Percentiles rank a stretch among this genome's conserved stretches.
These are phyloP conservation scores for Pelargonium fulgidum DNA, from an alignment of 441 rosid species.

Conservation along the genomic window DNA sequence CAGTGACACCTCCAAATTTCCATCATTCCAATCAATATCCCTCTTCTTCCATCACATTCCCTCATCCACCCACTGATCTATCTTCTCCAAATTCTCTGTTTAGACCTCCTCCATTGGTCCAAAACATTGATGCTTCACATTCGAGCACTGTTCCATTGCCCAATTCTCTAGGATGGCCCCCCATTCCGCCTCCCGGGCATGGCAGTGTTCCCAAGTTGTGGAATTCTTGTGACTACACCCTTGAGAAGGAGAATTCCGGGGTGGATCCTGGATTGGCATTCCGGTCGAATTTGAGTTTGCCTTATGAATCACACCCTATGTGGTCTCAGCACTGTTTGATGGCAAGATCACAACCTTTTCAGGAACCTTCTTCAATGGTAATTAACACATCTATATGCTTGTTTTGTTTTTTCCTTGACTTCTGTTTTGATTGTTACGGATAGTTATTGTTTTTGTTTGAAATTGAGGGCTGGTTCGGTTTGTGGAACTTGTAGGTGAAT, in stretches of 20 bases:
- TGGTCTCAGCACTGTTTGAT: slow-evolving; percentile 33
- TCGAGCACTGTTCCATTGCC: slow-evolving; percentile 24
- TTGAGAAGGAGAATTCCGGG: slow-evolving; percentile 27
- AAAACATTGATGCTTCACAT: neutral
- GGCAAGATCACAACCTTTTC: slow-evolving; percentile 28
- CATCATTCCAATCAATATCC: slow-evolving; percentile 6
- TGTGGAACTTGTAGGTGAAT: slow-evolving; percentile 4
- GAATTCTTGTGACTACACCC: slow-evolving; percentile 24
- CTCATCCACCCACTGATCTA: neutral
- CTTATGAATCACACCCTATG: slow-evolving; percentile 20
- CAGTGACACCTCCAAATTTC: slow-evolving; percentile 17
- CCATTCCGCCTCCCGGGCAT: neutral
- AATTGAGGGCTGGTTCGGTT: too few relatives aligned
- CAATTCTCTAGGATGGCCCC: slow-evolving; percentile 3
- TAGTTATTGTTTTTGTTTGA: neutral
- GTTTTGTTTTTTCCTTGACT: neutral
- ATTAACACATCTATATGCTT: neutral
- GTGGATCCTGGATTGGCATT: slow-evolving; percentile 7
- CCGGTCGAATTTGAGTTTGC: neutral
- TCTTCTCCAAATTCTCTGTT: neutral
- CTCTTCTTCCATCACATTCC: slow-evolving; percentile 23
- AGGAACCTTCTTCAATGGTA: slow-evolving; percentile 7
- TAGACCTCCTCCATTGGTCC: neutral
- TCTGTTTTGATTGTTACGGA: neutral
- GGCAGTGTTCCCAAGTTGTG: slow-evolving; percentile 19